These are phyloP conservation scores for Aspergillus novoparasiticus DNA, from an alignment of 2,329 filamentous ascomycete species.

Conservation along the genomic window DNA sequence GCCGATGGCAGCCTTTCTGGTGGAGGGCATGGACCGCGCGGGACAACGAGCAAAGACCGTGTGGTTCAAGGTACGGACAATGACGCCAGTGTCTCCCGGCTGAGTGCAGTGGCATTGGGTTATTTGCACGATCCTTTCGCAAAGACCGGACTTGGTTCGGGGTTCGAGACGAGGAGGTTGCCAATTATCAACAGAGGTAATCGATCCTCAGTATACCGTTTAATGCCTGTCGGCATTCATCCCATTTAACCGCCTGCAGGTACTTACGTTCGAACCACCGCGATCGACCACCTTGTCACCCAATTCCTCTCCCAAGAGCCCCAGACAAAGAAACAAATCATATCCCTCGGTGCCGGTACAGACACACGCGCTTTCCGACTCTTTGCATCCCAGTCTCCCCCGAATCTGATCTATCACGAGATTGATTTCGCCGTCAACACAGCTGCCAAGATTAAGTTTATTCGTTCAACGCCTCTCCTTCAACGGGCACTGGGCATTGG, in stretches of 20 bases:
- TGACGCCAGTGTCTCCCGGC: conserved; percentile 83
- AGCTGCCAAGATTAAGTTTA: conserved; percentile 61
- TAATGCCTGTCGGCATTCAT: not conserved
- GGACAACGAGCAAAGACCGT: conserved; percentile 59
- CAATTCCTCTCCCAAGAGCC: conserved; percentile 62
- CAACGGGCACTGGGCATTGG: conserved; percentile 35
- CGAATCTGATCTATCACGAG: conserved; percentile 77
- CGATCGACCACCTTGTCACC: conserved; percentile 76
- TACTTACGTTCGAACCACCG: conserved; percentile 87
- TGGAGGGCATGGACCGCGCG: conserved; percentile 25
- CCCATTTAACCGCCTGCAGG: conserved; percentile 53
- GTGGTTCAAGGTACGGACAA: conserved; percentile 87
- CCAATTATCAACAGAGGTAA: conserved; percentile 93
- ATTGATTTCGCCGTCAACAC: conserved; percentile 82
- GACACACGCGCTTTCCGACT: conserved; percentile 87
- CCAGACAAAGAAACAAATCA: conserved; percentile 64
- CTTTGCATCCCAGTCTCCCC: conserved; percentile 51
- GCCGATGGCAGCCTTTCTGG: conserved; percentile 18
- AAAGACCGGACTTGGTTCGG: conserved; percentile 62
- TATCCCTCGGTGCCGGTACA: conserved; percentile 90
- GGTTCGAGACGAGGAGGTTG: conserved; percentile 62
- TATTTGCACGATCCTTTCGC: conserved; percentile 86
- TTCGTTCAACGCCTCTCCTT: conserved; percentile 36
- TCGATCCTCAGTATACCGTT: not conserved
- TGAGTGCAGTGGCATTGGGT: conserved; percentile 83